These are phyloP conservation scores for Cymbopogon citratus DNA, from an alignment of 176 grass and related monocot genomes.

Conservation along the genomic window DNA sequence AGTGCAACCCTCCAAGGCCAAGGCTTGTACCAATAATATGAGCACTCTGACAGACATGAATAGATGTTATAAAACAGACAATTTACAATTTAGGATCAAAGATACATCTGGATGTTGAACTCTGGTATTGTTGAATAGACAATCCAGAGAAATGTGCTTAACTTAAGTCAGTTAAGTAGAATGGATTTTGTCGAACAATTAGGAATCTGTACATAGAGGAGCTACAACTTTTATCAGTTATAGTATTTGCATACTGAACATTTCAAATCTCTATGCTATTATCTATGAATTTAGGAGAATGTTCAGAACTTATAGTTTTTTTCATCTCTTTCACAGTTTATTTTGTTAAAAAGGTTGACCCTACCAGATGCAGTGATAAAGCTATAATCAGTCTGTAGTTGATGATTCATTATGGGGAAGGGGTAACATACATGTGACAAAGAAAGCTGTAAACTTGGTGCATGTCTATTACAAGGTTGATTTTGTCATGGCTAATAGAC, in stretches of 20 bases:
- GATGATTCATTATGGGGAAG: not conserved
- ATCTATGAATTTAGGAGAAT: not conserved
- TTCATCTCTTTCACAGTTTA: not conserved
- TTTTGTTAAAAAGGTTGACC: not conserved
- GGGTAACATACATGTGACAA: not conserved
- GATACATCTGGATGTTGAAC: conserved; percentile 3
- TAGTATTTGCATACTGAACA: not conserved
- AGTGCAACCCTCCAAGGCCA: conserved; percentile 16
- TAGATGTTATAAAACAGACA: not conserved
- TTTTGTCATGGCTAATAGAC: conserved; percentile 18
- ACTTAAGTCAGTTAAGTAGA: conserved; percentile 8
- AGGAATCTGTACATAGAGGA: not conserved
- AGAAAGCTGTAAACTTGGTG: conserved; percentile 16
- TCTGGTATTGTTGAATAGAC: conserved; percentile 9
- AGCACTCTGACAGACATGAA: not conserved
- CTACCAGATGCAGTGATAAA: not conserved
- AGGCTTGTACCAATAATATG: conserved; percentile 39
- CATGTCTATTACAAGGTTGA: conserved; percentile 26
- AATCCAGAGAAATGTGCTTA: not conserved
- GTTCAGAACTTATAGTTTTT: not conserved
- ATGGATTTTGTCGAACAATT: conserved; percentile 2
- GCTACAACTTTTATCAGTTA: not conserved
- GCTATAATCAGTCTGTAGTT: not conserved
- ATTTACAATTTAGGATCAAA: conserved; percentile 13
- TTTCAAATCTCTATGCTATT: not conserved